Conservation (phyloP, 768 basidiomycete genomes). For the Hypsizygus marmoreus region DNA sequence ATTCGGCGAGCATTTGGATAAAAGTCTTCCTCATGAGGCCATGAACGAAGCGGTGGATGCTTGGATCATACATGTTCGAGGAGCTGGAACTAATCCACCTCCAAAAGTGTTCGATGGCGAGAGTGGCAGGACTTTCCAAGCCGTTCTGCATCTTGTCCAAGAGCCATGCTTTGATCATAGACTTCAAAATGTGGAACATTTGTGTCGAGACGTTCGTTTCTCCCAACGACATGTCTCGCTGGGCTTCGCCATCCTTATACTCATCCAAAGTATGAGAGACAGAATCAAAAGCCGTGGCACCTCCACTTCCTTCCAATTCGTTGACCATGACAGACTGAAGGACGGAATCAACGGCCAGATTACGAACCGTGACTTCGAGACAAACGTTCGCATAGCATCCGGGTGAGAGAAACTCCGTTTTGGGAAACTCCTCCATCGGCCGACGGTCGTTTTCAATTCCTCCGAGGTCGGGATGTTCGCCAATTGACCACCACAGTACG, state of each 20-base stretch:
- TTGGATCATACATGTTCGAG: constrained; percentile 89
- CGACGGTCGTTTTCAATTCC: constrained; percentile 88
- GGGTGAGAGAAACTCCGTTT: constrained; percentile 80
- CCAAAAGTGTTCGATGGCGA: constrained; percentile 94
- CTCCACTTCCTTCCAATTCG: constrained; percentile 95
- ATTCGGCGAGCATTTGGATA: constrained; percentile 94
- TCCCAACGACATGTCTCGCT: constrained; percentile 79
- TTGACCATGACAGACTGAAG: constrained; percentile 94
- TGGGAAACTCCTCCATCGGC: constrained; percentile 73
- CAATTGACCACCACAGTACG: constrained; percentile 95
- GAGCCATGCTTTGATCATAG: constrained; percentile 90
- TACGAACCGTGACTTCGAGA: constrained; percentile 84
- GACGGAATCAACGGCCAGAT: constrained; percentile 92
- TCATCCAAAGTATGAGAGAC: constrained; percentile 89
- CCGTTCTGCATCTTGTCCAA: constrained; percentile 78
- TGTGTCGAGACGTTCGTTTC: constrained; percentile 88
- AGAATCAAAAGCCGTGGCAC: constrained; percentile 91
- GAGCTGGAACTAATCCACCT: constrained; percentile 89
- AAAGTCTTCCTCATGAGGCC: constrained; percentile 98
- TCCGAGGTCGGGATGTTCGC: constrained; percentile 88
- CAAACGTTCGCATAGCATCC: constrained; percentile 95
- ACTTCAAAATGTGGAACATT: constrained; percentile 81
- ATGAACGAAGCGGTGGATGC: constrained; percentile 90
- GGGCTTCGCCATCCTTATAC: constrained; percentile 71
- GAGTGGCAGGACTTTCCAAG: constrained; percentile 62